Conservation (phyloP, 2,329 filamentous ascomycete species). For the Sodiomyces alkalinus region DNA sequence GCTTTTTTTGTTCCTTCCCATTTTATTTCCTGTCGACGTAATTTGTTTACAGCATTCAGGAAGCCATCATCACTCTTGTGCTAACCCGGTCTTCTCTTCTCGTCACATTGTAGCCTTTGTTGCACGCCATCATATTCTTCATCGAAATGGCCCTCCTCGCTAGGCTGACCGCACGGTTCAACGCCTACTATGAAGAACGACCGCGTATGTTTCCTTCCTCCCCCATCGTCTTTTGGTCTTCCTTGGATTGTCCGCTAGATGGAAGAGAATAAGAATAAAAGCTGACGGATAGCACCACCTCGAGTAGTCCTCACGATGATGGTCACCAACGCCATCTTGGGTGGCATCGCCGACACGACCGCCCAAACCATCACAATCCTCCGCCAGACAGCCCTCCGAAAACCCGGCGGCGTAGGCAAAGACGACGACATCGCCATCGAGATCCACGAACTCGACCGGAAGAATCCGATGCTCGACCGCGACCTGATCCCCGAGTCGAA, state of each 20-base stretch:
- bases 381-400: slow-evolving; percentile 49
- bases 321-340: slow-evolving; percentile 93
- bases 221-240: neutral
- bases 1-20: slow-evolving; percentile 3
- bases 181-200: slow-evolving; percentile 81
- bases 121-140: slow-evolving; percentile 73
- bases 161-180: slow-evolving; percentile 74
- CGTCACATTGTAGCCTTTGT: slow-evolving; percentile 49
- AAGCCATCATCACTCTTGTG: too few species aligned
- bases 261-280: slow-evolving; percentile 1
- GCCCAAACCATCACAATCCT: slow-evolving; percentile 85
- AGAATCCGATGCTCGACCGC: slow-evolving; percentile 49
- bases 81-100: neutral
- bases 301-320: slow-evolving; percentile 81
- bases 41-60: too few species aligned
- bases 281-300: too few species aligned
- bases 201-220: slow-evolving; percentile 42
- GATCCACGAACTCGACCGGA: slow-evolving; percentile 73
- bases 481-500: slow-evolving; percentile 54
- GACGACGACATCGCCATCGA: slow-evolving; percentile 71
- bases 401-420: slow-evolving; percentile 41
- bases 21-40: neutral
- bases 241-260: neutral
- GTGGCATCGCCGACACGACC: slow-evolving; percentile 90
- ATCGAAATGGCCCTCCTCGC: slow-evolving; percentile 80